Percentiles rank a stretch among this genome's conserved stretches.
These are phyloP conservation scores for Penicillium sp. DNA, from an alignment of 2,329 filamentous ascomycete species.

Conservation along the genomic window DNA sequence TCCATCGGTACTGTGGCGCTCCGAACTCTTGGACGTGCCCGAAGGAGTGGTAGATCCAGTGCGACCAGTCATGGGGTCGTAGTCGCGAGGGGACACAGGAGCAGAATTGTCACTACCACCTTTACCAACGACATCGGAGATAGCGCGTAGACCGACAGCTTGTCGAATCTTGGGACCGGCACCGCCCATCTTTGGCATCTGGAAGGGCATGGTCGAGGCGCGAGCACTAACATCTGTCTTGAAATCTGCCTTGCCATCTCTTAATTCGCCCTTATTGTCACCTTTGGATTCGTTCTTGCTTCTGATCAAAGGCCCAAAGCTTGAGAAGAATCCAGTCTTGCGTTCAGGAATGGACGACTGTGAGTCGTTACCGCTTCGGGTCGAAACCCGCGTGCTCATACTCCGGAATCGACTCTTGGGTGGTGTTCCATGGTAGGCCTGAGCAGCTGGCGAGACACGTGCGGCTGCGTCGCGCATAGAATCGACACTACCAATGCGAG, in stretches of 20 bases:
- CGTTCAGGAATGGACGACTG: slow-evolving; percentile 59
- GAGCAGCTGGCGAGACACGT: slow-evolving; percentile 58
- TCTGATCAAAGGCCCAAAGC: slow-evolving; percentile 50
- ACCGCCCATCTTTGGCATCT: slow-evolving; percentile 51
- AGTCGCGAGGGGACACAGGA: slow-evolving; percentile 53
- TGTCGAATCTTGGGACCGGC: slow-evolving; percentile 61
- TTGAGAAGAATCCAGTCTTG: slow-evolving; percentile 48
- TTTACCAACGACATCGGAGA: slow-evolving; percentile 72
- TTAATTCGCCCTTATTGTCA: not conserved
- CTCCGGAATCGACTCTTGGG: slow-evolving; percentile 58
- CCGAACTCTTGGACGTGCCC: slow-evolving; percentile 68
- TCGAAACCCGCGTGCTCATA: slow-evolving; percentile 59
- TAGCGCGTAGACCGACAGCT: slow-evolving; percentile 73
- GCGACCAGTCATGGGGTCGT: slow-evolving; percentile 65
- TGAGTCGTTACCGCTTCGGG: slow-evolving; percentile 43
- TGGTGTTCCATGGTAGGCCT: slow-evolving; percentile 67
- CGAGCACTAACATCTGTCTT: slow-evolving; percentile 44
- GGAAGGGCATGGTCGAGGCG: slow-evolving; percentile 50
- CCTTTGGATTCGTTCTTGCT: slow-evolving; percentile 49
- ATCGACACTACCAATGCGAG: slow-evolving; percentile 75
- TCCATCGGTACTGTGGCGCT: slow-evolving; percentile 72
- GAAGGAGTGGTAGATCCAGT: slow-evolving; percentile 74
- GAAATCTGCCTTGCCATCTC: not conserved
- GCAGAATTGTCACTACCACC: slow-evolving; percentile 44
- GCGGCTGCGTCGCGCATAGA: slow-evolving; percentile 63